These are phyloP conservation scores for Eutrema japonicum DNA, from an alignment of 345 rosid genomes.

Conservation along the genomic window DNA sequence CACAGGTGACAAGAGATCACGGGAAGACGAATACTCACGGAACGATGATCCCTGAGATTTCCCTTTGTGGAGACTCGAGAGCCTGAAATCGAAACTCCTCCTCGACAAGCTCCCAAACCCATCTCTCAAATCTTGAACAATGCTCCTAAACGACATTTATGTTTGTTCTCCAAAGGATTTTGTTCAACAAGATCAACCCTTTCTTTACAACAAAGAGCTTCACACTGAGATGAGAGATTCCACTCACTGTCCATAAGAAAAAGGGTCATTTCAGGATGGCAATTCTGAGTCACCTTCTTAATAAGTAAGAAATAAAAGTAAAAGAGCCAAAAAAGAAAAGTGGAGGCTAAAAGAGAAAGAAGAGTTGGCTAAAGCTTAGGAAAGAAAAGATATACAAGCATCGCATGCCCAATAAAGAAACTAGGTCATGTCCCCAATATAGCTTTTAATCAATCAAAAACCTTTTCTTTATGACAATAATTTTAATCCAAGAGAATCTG, in stretches of 20 bases:
- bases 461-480: conserved; percentile 12
- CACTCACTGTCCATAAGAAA: conserved; percentile 40
- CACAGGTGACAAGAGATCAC: conserved; percentile 48
- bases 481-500: conserved; percentile 26
- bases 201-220: conserved; percentile 25
- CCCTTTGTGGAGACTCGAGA: conserved; percentile 60
- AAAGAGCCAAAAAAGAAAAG: conserved; percentile 24
- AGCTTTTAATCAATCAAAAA: conserved; percentile 19
- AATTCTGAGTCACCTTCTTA: conserved; percentile 39
- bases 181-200: conserved; percentile 8
- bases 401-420: conserved; percentile 45
- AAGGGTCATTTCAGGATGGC: not conserved
- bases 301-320: conserved; percentile 37
- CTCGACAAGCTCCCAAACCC: conserved; percentile 74
- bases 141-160: conserved; percentile 68
- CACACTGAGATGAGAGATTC: conserved; percentile 27
- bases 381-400: conserved; percentile 35
- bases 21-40: conserved; percentile 46
- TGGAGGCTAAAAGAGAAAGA: conserved; percentile 39
- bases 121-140: conserved; percentile 71
- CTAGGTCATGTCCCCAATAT: conserved; percentile 37
- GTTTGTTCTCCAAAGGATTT: not conserved
- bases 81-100: conserved; percentile 61
- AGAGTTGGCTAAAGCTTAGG: conserved; percentile 33
- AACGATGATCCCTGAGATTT: conserved; percentile 57